Evolutionary conservation across 176 grass and related monocot species (phyloP).

Genomic region (Lolium multiflorum): DNA sequence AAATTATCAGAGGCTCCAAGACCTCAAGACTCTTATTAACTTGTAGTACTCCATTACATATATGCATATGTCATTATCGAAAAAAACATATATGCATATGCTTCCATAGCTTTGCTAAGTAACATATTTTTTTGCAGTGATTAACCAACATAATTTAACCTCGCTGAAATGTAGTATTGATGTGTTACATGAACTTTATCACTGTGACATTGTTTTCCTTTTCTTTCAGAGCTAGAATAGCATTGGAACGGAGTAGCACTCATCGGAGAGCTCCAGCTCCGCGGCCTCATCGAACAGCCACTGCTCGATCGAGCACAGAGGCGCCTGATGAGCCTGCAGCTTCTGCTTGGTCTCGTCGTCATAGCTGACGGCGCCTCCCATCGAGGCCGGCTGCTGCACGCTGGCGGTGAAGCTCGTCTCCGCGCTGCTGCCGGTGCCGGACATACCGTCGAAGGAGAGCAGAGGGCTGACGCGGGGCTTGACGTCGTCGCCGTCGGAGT

Average conservation of each 20-base stretch:
- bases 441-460: constrained; percentile 44
- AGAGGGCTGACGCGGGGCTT: constrained; percentile 41
- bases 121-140: too few species aligned
- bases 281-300: constrained; percentile 76
- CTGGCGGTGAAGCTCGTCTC: constrained; percentile 9
- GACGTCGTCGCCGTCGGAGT: constrained; percentile 20
- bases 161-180: constrained; percentile 33
- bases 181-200: background rate
- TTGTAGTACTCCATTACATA: background rate
- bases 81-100: background rate
- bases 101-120: background rate
- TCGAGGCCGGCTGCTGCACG: constrained; percentile 30
- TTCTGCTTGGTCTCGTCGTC: constrained; percentile 26
- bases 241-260: constrained; percentile 55
- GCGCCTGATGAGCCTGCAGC: constrained; percentile 13
- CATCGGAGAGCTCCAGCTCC: constrained; percentile 53
- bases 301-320: constrained; percentile 71
- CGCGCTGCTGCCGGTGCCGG: background rate
- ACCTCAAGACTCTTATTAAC: background rate
- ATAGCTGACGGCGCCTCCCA: background rate
- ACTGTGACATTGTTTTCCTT: background rate
- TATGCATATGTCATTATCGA: too few species aligned
- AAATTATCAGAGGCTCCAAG: background rate
- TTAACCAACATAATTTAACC: constrained; percentile 2
- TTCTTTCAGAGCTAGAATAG: constrained; percentile 37